A percentile compares a stretch with the other conserved stretches of the same genome.
Evolutionary conservation across 352 stramenopile genomes (phyloP).

Genomic region (Globisporangium orthogonon): DNA sequence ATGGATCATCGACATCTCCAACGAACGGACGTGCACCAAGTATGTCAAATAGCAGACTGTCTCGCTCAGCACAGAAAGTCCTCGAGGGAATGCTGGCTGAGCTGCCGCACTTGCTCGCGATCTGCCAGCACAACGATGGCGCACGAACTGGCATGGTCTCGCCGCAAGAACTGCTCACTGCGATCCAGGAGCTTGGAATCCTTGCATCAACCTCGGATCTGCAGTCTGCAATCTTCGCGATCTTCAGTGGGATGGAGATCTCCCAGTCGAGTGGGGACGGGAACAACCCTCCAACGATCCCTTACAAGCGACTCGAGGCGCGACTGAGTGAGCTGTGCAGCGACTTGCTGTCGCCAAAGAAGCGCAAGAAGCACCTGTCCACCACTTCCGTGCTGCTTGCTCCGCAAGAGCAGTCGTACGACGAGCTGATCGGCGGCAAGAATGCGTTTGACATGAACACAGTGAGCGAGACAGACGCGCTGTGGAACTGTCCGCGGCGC

Average conservation of each 20-base stretch:
- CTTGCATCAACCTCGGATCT: slow-evolving; percentile 49
- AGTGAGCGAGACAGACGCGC: slow-evolving; percentile 32
- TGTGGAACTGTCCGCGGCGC: slow-evolving; percentile 62
- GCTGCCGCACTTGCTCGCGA: slow-evolving; percentile 28
- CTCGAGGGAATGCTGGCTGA: slow-evolving; percentile 59
- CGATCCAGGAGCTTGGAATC: slow-evolving; percentile 55
- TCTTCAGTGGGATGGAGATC: slow-evolving; percentile 19
- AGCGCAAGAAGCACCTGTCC: slow-evolving; percentile 58
- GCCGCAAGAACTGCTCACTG: slow-evolving; percentile 35
- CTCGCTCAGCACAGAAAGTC: slow-evolving; percentile 65
- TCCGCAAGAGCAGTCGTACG: slow-evolving; percentile 37
- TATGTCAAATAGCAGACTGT: not conserved
- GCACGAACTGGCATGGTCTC: slow-evolving; percentile 37
- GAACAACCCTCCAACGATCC: slow-evolving; percentile 17
- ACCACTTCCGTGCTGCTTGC: slow-evolving; percentile 60
- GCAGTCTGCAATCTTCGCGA: slow-evolving; percentile 41
- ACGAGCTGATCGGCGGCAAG: slow-evolving; percentile 13
- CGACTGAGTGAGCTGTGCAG: slow-evolving; percentile 49
- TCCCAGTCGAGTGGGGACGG: not conserved
- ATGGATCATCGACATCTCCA: slow-evolving; percentile 2
- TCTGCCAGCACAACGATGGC: slow-evolving; percentile 41
- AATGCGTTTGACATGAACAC: slow-evolving; percentile 32
- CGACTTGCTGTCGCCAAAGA: slow-evolving; percentile 61
- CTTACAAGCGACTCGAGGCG: slow-evolving; percentile 37
- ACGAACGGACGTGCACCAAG: not conserved